Percentiles rank a stretch among this genome's conserved stretches.
These are phyloP conservation scores for Picocystis salinarum DNA, from an alignment of 139 green algal genomes.

Conservation along the genomic window DNA sequence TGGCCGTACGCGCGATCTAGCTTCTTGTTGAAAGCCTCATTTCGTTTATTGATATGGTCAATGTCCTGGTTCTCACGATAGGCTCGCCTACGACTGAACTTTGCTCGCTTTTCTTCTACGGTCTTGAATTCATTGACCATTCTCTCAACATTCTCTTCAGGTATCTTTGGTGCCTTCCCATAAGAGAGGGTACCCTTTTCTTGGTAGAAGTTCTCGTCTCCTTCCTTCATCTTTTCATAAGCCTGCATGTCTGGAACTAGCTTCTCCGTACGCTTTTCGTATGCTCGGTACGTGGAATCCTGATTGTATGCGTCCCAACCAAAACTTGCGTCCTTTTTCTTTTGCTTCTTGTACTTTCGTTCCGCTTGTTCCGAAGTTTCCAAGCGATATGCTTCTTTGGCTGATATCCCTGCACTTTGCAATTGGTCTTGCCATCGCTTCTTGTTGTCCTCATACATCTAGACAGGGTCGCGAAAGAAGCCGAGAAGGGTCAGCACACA, in stretches of 20 bases:
- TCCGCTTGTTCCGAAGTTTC: conserved; percentile 55
- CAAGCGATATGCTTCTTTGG: conserved; percentile 43
- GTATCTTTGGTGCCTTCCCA: conserved; percentile 23
- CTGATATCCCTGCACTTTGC: conserved; percentile 42
- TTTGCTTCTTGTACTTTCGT: conserved; percentile 47
- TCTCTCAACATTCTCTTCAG: conserved; percentile 56
- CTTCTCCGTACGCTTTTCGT: conserved; percentile 57
- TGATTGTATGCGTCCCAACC: conserved; percentile 57
- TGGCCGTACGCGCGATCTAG: conserved; percentile 72
- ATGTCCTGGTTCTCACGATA: conserved; percentile 59
- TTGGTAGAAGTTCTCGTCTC: conserved; percentile 62
- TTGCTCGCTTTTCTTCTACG: conserved; percentile 19
- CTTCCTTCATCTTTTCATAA: conserved; percentile 57
- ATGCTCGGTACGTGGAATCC: conserved; percentile 48
- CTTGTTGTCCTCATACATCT: conserved; percentile 52
- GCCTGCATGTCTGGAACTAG: conserved; percentile 27
- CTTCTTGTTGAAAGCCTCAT: conserved; percentile 94
- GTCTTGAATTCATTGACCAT: conserved; percentile 43
- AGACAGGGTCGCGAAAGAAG: no score
- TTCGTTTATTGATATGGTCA: conserved; percentile 90
- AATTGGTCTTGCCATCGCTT: conserved; percentile 27
- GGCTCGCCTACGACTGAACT: conserved; percentile 51
- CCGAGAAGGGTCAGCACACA: no score
- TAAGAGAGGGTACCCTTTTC: conserved; percentile 50
- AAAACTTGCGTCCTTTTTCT: conserved; percentile 34